Base-by-base conservation (phyloP, 345 rosid species). In the Salix caprea region DNA sequence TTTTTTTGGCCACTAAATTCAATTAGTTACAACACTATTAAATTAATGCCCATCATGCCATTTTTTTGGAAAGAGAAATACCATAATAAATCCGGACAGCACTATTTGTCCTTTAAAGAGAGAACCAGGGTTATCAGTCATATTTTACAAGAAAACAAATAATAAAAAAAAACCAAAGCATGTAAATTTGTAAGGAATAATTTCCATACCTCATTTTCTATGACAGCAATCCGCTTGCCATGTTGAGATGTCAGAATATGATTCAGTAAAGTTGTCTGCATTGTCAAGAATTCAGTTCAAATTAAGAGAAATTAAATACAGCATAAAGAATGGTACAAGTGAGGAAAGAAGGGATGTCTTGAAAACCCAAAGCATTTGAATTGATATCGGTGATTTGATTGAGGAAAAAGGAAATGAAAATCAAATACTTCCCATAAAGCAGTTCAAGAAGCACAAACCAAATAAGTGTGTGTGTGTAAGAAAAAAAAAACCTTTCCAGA, bases 221-320 rank as follows among this genome's bases (percentile, higher is more conserved):
- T 89, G 24, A 92, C 94, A 23, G 97, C 97, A 67, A 92, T 90
- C 65, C 91, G 81, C 81, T 92, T 92, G 50, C 94, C 91, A 37
- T 92, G 97, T 72, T 89, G 86, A 34, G 91, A 82, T 3, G 93
- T 89, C 65, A 92, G 86, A 65, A 92, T 92, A 78, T 87, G 97
- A 83, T 92, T 92, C 65, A 92, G 80, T 16, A 92, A 90, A 65
- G 94, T 92, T 11, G 97, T 91, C 93, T 91, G 84, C 79, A 72
- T 24, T 28, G 8, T 11, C 14, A 39, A 64, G 1, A 18, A 32
- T 46, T 46, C 50, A 13, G 50, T 46, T 46, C 50, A 21, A 19
- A 23, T 40, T 48, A 54, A 36, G 34, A 3, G 9, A 54, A 56
- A 16, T n/a, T 23, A 69, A 42, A 44, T 40, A 12, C 44, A 21